Percentiles rank a stretch among this genome's conserved stretches.
Conservation (phyloP, 2,329 filamentous ascomycete genomes). For the Diaporthe velutina region DNA sequence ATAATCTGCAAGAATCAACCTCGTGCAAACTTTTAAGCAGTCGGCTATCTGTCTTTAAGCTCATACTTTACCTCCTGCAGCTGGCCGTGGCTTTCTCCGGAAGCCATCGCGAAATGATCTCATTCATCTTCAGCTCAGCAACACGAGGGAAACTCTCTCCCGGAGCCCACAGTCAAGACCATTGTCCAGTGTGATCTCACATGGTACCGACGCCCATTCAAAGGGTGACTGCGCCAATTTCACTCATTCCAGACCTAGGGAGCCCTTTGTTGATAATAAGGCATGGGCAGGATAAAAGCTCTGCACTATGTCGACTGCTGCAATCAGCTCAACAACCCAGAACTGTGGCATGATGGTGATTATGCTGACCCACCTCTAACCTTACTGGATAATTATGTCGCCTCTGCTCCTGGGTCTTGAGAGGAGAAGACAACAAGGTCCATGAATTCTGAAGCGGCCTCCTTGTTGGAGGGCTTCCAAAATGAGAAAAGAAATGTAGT, state of each 20-base stretch:
- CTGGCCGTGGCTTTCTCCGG: neutral
- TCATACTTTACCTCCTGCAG: neutral
- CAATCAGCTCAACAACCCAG: too few relatives aligned
- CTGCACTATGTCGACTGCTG: neutral
- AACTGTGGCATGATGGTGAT: too few relatives aligned
- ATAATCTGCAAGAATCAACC: too few relatives aligned
- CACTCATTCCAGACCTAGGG: neutral
- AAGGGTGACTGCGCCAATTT: neutral
- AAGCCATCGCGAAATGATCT: neutral
- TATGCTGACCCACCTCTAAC: too few relatives aligned
- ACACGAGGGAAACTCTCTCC: too few relatives aligned
- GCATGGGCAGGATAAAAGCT: neutral
- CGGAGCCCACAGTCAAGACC: neutral
- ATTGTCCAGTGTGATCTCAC: neutral
- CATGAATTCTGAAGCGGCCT: too few relatives aligned
- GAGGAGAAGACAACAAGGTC: too few relatives aligned
- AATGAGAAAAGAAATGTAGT: too few relatives aligned
- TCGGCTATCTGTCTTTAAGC: neutral
- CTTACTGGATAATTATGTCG: too few relatives aligned
- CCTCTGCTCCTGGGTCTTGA: too few relatives aligned
- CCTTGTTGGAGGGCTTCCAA: too few relatives aligned
- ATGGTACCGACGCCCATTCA: neutral
- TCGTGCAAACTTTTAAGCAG: rapidly evolving
- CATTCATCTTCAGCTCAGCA: neutral
- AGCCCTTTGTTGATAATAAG: neutral